Percentiles rank a stretch among this genome's conserved stretches.
Evolutionary conservation across 1,139 yeast species (phyloP).

Genomic region (Yamadazyma membranifaciens): DNA sequence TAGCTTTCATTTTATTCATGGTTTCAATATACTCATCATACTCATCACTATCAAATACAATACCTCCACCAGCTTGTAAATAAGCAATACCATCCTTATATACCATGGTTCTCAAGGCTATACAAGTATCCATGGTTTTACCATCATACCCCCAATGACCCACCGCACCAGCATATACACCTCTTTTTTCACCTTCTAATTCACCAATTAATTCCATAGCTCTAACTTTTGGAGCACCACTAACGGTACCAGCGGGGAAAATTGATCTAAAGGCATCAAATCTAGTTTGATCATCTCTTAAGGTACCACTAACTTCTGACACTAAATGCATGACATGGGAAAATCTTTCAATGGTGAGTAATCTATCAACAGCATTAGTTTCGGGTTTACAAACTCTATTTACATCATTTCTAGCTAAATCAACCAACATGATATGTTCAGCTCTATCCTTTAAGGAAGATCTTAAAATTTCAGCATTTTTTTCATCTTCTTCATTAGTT

Average conservation of each 20-base stretch:
- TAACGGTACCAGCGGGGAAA: conserved; percentile 98
- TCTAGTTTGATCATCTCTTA: conserved; percentile 78
- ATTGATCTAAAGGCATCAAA: conserved; percentile 97
- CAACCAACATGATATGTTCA: conserved; percentile 97
- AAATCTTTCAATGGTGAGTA: conserved; percentile 86
- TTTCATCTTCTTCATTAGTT: conserved; percentile 88
- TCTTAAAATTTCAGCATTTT: conserved; percentile 69
- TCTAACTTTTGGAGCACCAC: conserved; percentile 95
- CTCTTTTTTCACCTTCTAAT: conserved; percentile 87
- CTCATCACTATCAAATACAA: conserved; percentile 92
- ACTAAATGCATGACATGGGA: conserved; percentile 98
- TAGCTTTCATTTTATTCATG: conserved; percentile 95
- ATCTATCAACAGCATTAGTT: conserved; percentile 81
- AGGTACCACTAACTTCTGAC: conserved; percentile 89
- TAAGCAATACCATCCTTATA: conserved; percentile 87
- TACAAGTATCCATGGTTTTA: conserved; percentile 92
- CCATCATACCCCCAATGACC: conserved; percentile 98
- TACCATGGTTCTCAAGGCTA: conserved; percentile 95
- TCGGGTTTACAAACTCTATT: conserved; percentile 90
- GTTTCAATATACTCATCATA: conserved; percentile 95
- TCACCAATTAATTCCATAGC: conserved; percentile 96
- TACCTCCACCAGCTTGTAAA: conserved; percentile 98
- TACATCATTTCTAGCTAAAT: conserved; percentile 92
- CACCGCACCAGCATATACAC: conserved; percentile 98
- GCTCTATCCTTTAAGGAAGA: conserved; percentile 90